Conservation (phyloP, 129 eudicot genomes). For the Ambrosia artemisiifolia region DNA sequence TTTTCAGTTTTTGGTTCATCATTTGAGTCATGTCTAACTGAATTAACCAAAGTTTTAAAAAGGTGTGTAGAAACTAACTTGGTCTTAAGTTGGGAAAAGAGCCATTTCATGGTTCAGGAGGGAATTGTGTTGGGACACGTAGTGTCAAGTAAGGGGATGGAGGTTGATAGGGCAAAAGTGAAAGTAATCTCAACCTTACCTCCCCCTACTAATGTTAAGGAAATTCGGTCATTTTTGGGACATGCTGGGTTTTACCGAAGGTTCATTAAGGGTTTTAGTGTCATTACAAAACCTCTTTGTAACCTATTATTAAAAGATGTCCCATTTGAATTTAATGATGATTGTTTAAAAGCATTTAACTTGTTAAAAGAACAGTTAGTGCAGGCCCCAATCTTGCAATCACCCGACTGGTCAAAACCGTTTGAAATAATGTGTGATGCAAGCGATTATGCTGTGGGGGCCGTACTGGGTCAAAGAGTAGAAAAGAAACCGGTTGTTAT, state of each 20-base stretch:
- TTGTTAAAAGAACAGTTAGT: background rate
- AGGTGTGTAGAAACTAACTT: background rate
- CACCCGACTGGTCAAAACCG: background rate
- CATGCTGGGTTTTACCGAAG: background rate
- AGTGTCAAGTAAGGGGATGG: background rate
- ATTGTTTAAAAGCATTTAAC: background rate
- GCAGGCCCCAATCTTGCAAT: background rate
- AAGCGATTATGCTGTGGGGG: background rate
- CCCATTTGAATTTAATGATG: background rate
- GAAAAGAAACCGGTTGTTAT: background rate
- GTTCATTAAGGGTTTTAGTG: background rate
- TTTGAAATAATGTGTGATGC: background rate
- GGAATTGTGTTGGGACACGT: background rate
- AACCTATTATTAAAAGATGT: background rate
- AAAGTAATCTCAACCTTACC: background rate
- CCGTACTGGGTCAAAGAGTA: background rate
- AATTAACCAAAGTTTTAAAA: background rate
- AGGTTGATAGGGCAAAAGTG: background rate
- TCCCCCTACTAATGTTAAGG: background rate
- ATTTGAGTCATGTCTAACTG: background rate
- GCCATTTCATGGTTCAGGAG: background rate
- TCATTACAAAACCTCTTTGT: background rate
- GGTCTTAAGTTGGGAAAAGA: background rate
- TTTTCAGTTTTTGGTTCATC: background rate
- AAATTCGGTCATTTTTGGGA: background rate